A percentile compares a stretch with the other conserved stretches of the same genome.
phyloP scores from a whole-genome alignment of 176 grass and related monocot genomes.

The Eremochloa ophiuroides region DNA sequence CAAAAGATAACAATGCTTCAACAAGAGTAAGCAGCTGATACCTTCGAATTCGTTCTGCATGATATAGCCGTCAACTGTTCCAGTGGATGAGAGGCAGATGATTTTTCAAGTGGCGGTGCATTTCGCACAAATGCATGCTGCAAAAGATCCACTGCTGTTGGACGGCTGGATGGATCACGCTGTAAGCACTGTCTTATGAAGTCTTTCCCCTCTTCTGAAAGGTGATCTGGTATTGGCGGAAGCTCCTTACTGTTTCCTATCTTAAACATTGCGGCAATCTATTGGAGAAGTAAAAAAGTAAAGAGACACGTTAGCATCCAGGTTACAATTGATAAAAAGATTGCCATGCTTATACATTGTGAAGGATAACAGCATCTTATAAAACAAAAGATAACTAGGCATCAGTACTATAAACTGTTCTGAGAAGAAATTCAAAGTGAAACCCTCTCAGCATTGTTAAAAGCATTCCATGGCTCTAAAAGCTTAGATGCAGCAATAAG shows the following conservation, averaged over 20 bases:
- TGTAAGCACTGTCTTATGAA: constrained; percentile 80
- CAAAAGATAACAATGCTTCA: constrained; percentile 3
- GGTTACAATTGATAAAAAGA: not conserved
- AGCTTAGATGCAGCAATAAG: not conserved
- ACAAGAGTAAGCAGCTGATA: constrained; percentile 30
- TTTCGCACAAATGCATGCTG: constrained; percentile 89
- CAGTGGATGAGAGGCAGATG: constrained; percentile 44
- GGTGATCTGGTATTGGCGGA: constrained; percentile 85
- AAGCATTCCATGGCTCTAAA: not conserved
- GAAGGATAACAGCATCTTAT: not conserved
- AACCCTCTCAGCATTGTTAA: not conserved
- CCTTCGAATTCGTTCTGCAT: constrained; percentile 46
- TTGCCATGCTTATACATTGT: not conserved
- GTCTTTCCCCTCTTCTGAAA: constrained; percentile 87
- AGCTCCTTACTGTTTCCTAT: constrained; percentile 97
- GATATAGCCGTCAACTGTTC: constrained; percentile 48
- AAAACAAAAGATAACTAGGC: not conserved
- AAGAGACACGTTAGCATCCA: not conserved
- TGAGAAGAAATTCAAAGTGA: not conserved
- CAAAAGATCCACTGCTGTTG: constrained; percentile 80
- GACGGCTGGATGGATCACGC: constrained; percentile 73
- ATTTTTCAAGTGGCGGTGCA: constrained; percentile 64
- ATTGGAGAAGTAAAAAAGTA: constrained; percentile 11
- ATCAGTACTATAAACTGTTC: constrained; percentile 6
- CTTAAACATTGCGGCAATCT: constrained; percentile 99